These are phyloP conservation scores for Monilinia laxa DNA, from an alignment of 2,329 filamentous ascomycete species.

Conservation along the genomic window DNA sequence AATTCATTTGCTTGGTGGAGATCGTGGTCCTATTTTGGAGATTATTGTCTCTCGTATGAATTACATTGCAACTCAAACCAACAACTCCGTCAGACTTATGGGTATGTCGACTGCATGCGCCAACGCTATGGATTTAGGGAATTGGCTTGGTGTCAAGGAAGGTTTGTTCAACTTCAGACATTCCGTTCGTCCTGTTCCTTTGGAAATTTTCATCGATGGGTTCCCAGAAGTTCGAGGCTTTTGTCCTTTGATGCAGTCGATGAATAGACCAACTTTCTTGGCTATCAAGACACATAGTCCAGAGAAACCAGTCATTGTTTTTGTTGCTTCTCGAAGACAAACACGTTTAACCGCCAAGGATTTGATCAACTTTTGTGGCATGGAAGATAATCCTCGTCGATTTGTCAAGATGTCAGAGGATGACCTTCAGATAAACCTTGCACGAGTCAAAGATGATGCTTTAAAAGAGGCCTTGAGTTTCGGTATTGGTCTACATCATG, in stretches of 20 bases:
- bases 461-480: conserved; percentile 93
- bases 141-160: conserved; percentile 96
- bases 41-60: conserved; percentile 97
- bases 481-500: conserved; percentile 95
- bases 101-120: conserved; percentile 99
- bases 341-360: conserved; percentile 94
- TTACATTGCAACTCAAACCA: conserved; percentile 93
- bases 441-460: conserved; percentile 88
- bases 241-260: conserved; percentile 97
- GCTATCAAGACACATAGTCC: conserved; percentile 97
- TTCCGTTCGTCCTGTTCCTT: conserved; percentile 90
- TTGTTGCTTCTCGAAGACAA: conserved; percentile 92
- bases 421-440: conserved; percentile 83
- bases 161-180: conserved; percentile 96
- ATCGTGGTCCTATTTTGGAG: conserved; percentile 94
- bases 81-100: conserved; percentile 81
- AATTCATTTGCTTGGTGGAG: conserved; percentile 94
- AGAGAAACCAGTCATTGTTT: conserved; percentile 95
- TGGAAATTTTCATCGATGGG: conserved; percentile 96
- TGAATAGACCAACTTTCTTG: conserved; percentile 96
- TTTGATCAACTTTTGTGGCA: conserved; percentile 93
- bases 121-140: conserved; percentile 89
- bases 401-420: conserved; percentile 96
- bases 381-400: conserved; percentile 94
- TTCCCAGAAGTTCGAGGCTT: conserved; percentile 95